Evolutionary conservation across 106 monocot genomes (phyloP), one percentile per base, ranked within the genome.

Genomic region (Platanthera guangdongensis): DNA sequence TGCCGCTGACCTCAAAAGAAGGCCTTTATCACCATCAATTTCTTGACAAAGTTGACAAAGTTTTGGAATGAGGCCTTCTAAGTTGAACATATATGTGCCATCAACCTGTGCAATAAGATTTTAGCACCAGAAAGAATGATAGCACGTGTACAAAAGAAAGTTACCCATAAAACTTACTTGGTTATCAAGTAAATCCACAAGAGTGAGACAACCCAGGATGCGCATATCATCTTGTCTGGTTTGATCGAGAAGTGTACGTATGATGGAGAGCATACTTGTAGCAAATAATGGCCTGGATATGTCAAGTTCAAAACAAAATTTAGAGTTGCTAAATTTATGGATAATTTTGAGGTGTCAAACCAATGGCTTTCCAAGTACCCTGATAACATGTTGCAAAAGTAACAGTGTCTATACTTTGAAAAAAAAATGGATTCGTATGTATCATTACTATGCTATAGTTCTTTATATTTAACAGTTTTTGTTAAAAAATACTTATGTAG

Each of bases 31-130:
- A 85, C 81, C 81, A 55, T 87, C 86, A 12, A 78, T 47, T 83
- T 84, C 85, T 64, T 86, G 89, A 78, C 88, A 84, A 83, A 94
- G 81, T 79, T 99, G 84, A 84, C 94, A 99, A 67, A 99, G 86
- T 69, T 88, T 99, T 81, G 94, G 91, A 76, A 92, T 90, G 47
- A 99, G 21, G 62, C 90, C 91, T 82, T 99, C 97, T 75, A 99
- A 51, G 74, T 87, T 94, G 80, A 92, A 91, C 92, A 99, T 99
- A 55, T 99, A 92, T 72, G 97, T 88, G 76, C 92, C 81, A 55
- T 94, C 92, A 73, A 84, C 86, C 97, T 99, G 80, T 39, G 28
- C 51, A 18, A 84, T 82, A 14, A 79, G 54, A 74, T 80, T 55
- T 81, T 68, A 75, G 52, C 32, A 63, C 12, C 13, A 11, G 55